A percentile compares a stretch with the other conserved stretches of the same genome.
Evolutionary conservation across 805 yeast species (phyloP).

Genomic region (Saccharomycopsis fodiens): DNA sequence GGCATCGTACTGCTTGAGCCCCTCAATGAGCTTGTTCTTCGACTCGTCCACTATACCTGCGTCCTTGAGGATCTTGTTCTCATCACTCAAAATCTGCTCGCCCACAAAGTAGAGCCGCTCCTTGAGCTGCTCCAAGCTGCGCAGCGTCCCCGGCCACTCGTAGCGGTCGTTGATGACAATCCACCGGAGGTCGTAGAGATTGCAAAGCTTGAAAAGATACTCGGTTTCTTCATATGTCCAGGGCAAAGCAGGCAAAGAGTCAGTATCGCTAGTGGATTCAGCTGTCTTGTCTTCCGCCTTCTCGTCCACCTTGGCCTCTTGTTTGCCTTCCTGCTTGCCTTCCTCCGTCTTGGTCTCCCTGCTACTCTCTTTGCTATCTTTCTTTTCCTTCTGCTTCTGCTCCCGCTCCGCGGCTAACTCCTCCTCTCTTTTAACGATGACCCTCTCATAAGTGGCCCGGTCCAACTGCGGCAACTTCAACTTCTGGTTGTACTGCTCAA

Average conservation of each 20-base stretch:
- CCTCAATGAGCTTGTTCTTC: conserved; percentile 47
- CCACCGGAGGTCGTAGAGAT: conserved; percentile 47
- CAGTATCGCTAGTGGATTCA: conserved; percentile 34
- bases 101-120: conserved; percentile 71
- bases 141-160: conserved; percentile 26
- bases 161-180: conserved; percentile 58
- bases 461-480: conserved; percentile 65
- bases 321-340: conserved; percentile 17
- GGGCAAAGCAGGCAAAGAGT: conserved; percentile 27
- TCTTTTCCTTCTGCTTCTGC: conserved; percentile 17
- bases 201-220: conserved; percentile 68
- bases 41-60: conserved; percentile 28
- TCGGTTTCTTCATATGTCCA: conserved; percentile 79
- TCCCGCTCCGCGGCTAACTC: too few relatives aligned
- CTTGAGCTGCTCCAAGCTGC: conserved; percentile 74
- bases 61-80: conserved; percentile 24
- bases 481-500: conserved; percentile 65
- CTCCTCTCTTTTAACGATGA: conserved; percentile 34
- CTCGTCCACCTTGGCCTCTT: conserved; percentile 26
- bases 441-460: conserved; percentile 49
- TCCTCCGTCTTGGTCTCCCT: conserved; percentile 2
- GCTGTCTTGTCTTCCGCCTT: conserved; percentile 33
- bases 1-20: conserved; percentile 57
- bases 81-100: conserved; percentile 41
- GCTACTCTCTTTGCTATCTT: conserved; percentile 5